Base-by-base conservation (phyloP, 2,329 filamentous ascomycete species). In the Alternaria postmessia region DNA sequence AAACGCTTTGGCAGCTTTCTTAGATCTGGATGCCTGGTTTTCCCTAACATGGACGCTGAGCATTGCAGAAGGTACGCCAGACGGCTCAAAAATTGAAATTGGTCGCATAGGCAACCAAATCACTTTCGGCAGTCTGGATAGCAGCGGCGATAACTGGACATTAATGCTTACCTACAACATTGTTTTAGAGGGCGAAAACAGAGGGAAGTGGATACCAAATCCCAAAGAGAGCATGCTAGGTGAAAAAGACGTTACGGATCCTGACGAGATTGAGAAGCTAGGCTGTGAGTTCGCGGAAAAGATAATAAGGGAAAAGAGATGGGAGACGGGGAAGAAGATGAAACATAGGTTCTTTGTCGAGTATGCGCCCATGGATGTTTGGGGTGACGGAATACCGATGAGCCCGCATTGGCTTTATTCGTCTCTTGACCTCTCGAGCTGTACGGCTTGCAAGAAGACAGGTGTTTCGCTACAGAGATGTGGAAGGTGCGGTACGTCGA, bases 301-400 rank as follows among this genome's bases (percentile, higher is more conserved):
- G 26, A 30, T 65, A 6, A 34, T 67, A 1, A 2, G 14, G 1
- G 24, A 57, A 7, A 63, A 54, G 53, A 54, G 57, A 16, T 71
- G 69, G 69, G 60, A 64, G 5, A 66, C 66, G 3, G 57, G 61
- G 1, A 69, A 66, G 36, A 61, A 60, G 11, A 52, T 69, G 8
- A 61, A 59, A 14, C 69, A 72, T 32, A 32, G 44, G 8, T 70
- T 71, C 11, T 63, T 60, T 12, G 51, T 72, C 36, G 69, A 72
- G 34, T 72, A 72, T 39, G 69, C 66, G 38, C 66, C 69, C 0
- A 72, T 72, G 69, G 69, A 72, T 28, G 56, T 70, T 36, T 72
- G 69, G 54, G 65, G 67, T 12, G 69, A 72, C 38, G 69, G 69
- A 2, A 71, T 72, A 3, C 54, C 65, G 3, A 72, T 68, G 67